phyloP scores from a whole-genome alignment of 1,284 basidiomycete species.

The Sporisorium exsertum region DNA sequence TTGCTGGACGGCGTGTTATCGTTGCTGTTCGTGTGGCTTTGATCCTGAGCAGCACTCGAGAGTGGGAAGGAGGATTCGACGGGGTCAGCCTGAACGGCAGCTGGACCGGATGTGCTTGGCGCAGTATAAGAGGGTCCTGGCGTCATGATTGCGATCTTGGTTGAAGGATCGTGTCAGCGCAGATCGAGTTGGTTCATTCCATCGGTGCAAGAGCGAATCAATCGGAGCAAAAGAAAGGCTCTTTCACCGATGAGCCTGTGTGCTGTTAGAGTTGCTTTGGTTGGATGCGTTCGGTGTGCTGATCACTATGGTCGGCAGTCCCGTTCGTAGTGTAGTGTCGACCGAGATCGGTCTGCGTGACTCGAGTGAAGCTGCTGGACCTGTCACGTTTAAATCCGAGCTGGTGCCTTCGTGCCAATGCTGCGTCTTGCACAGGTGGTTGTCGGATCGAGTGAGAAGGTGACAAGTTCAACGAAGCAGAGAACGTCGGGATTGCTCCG shows the following conservation, averaged over 20 bases:
- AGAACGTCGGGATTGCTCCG: conserved; percentile 16
- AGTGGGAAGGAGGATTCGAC: not conserved
- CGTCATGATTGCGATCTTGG: conserved; percentile 24
- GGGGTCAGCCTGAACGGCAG: conserved; percentile 2
- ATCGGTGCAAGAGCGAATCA: not conserved
- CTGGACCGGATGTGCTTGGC: conserved; percentile 19
- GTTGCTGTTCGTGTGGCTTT: not conserved
- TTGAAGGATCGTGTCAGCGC: conserved; percentile 1
- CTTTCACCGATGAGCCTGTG: not conserved
- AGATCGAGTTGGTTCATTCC: conserved; percentile 3
- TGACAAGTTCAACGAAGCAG: not conserved
- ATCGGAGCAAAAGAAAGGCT: not conserved
- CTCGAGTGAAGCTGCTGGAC: not conserved
- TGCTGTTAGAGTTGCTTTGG: not conserved
- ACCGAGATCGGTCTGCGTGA: conserved; percentile 10
- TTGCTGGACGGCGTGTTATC: not conserved
- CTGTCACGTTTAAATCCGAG: conserved; percentile 6
- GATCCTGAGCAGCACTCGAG: not conserved
- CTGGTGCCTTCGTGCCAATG: not conserved
- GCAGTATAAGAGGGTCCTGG: conserved; percentile 49
- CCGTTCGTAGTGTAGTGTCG: not conserved
- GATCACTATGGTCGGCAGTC: not conserved
- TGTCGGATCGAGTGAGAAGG: not conserved
- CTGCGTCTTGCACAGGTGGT: not conserved
- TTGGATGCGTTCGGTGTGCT: not conserved